Evolutionary conservation across 2,329 filamentous ascomycete species (phyloP), one percentile per base, ranked within the genome.

Genomic region (Trichoderma sp.): DNA sequence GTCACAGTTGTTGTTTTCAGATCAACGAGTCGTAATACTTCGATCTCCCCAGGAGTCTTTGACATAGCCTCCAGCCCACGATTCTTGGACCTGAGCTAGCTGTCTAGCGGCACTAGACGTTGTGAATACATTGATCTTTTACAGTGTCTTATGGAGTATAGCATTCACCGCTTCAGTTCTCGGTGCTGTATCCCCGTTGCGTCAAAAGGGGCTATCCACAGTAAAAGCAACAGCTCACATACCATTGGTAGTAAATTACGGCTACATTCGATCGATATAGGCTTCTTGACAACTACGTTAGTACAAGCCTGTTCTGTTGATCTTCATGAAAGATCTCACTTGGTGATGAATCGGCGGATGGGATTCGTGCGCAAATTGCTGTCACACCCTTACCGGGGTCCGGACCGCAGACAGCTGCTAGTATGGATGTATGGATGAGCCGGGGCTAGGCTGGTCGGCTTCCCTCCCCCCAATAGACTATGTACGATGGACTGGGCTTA

Each of bases 321-420:
- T 56, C 61, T 56, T 55, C 61, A 56, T 37, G 52, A 65, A 65
- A 55, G 51, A 46, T 54, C 52, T 65, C 24, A 14, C 51, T 26
- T 37, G 49, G 37, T 21, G 51, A 49, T 32, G n/a, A 24, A 49
- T 64, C 49, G 13, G 49, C 37, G 60, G 49, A 43, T 54, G 52
- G 63, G 63, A 54, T 54, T 34, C 34, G 52, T 54, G 28, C 18
- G 56, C 56, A n/a, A 43, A 43, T 54, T 51, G 32, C 28, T 8
- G 26, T 58, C 52, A 58, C 63, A 49, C 43, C n/a, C 56, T 39
- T 21, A 59, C 56, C 26, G 56, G 56, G 56, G 32, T 28, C 5
- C 34, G 56, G 28, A 7, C 56, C 56, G 7, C 14, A 24, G 13
- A 54, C 14, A 26, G 11, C 14, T 60, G 46, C 24, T 46, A 43